Percentiles rank a stretch among this genome's conserved stretches.
These are phyloP conservation scores for Avena eriantha DNA, from an alignment of 176 grass and related monocot genomes.

Conservation along the genomic window DNA sequence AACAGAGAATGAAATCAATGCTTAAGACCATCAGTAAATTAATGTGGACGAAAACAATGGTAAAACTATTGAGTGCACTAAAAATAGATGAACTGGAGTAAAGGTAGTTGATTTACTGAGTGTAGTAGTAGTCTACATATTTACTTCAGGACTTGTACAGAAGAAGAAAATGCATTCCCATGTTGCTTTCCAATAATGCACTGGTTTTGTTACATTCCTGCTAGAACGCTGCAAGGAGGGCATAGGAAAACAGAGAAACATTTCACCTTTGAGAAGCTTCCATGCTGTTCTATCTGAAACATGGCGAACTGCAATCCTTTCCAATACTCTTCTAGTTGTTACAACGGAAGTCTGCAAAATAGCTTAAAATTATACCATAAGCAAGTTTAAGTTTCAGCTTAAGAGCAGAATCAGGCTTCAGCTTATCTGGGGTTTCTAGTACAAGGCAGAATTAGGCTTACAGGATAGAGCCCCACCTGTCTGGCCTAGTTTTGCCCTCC, in stretches of 20 bases:
- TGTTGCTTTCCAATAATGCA: slow-evolving; percentile 6
- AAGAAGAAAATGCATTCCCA: slow-evolving; percentile 10
- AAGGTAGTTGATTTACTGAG: neutral
- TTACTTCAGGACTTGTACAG: neutral
- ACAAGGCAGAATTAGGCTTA: slow-evolving; percentile 4
- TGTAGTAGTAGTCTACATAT: neutral
- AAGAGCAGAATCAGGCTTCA: slow-evolving; percentile 11
- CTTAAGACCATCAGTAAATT: slow-evolving; percentile 2
- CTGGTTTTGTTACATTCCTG: neutral
- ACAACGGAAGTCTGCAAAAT: slow-evolving; percentile 82
- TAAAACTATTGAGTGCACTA: neutral
- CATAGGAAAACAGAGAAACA: slow-evolving; percentile 18
- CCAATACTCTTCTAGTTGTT: slow-evolving; percentile 85
- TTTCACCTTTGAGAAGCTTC: slow-evolving; percentile 95
- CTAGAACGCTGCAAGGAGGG: slow-evolving; percentile 5
- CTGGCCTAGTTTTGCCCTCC: neutral
- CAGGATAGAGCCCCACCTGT: slow-evolving; percentile 6
- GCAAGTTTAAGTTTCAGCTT: neutral
- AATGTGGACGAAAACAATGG: neutral
- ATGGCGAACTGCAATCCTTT: slow-evolving; percentile 76
- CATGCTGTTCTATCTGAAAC: slow-evolving; percentile 96
- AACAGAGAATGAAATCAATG: neutral
- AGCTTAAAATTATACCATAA: slow-evolving; percentile 12
- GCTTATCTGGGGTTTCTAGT: slow-evolving; percentile 34
- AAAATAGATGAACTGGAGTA: slow-evolving; percentile 11